phyloP scores from a whole-genome alignment of 1,139 yeast species.

The Scheffersomyces illinoinensis region DNA sequence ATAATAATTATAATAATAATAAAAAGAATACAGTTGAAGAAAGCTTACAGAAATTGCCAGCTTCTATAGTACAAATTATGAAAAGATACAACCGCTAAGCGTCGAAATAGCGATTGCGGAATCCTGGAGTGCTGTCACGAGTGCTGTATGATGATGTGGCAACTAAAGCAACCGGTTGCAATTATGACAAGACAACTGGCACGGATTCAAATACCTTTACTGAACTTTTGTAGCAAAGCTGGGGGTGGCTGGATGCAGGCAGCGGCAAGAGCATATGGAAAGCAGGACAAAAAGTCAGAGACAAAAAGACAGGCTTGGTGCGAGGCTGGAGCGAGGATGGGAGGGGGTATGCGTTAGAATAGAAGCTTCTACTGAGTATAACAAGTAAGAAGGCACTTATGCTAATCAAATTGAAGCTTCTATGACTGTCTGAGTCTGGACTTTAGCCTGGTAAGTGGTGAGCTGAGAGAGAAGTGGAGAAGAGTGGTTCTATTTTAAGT shows the following conservation, averaged over 20 bases:
- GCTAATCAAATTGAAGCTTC: too few species aligned
- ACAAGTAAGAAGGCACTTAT: neutral
- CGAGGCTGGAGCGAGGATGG: neutral
- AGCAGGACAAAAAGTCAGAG: neutral
- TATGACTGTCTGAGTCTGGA: neutral
- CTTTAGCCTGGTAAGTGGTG: neutral
- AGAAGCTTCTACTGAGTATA: too few species aligned
- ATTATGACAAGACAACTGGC: neutral
- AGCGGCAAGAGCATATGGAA: neutral
- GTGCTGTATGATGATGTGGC: neutral
- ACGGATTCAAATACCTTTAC: neutral
- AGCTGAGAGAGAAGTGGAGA: neutral
- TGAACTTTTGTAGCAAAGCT: neutral
- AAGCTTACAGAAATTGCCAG: neutral
- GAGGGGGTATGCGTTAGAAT: neutral
- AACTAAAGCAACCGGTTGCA: neutral
- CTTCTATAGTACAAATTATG: neutral
- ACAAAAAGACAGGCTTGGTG: neutral
- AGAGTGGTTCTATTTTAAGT: neutral
- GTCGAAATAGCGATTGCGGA: neutral
- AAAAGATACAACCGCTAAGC: neutral
- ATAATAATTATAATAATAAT: too few species aligned
- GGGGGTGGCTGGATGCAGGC: neutral
- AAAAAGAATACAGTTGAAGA: neutral
- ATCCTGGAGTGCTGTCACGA: neutral